Base-by-base conservation (phyloP, 768 basidiomycete genomes). In the Leccinum subtestaceum region DNA sequence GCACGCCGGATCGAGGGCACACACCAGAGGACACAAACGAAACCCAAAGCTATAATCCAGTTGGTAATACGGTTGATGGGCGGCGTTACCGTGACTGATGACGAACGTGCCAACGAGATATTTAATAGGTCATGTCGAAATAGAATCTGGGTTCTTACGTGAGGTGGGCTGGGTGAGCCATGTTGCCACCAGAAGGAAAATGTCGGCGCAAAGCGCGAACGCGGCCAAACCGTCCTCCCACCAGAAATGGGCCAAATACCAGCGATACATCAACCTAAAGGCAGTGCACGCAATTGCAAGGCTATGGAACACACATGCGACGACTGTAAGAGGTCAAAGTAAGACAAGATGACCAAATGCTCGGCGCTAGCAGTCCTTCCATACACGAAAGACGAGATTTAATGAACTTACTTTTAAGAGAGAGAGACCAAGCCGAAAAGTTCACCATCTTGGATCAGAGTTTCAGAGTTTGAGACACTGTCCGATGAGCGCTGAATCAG, bases 141-240 rank as follows among this genome's bases (percentile, higher is more conserved):
- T 2, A 15, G 15, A 29, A 31, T n/a, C 11, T 17, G 10, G 5
- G 5, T 7, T 8, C 60, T 57, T 52, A 64, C 67, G 32, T 52
- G 29, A 36, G 17, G 17, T 4, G 10, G 51, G 45, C n/a, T 3
- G 6, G 3, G 60, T 21, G 4, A 73, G 12, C 55, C 38, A 57
- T 7, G 56, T 50, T 2, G 59, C 40, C 8, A 51, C 53, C 2
- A 72, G 48, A 53, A 61, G 62, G 27, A 58, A 0, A 2, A 63
- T 21, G 5, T 72, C 71, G n/a, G 45, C 47, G 10, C 13, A 31
- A 15, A 72, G 61, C 5, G 69, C 72, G 1, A 69, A 40, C n/a
- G 55, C 49, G 3, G 65, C 69, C 63, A 62, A 69, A 5, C 48
- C 59, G 34, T 72, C 72, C 43, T 74, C 71, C 72, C 71, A 72